Percentiles rank a stretch among this genome's conserved stretches.
These are phyloP conservation scores for Capronia americana DNA, from an alignment of 2,329 filamentous ascomycete genomes.

Conservation along the genomic window DNA sequence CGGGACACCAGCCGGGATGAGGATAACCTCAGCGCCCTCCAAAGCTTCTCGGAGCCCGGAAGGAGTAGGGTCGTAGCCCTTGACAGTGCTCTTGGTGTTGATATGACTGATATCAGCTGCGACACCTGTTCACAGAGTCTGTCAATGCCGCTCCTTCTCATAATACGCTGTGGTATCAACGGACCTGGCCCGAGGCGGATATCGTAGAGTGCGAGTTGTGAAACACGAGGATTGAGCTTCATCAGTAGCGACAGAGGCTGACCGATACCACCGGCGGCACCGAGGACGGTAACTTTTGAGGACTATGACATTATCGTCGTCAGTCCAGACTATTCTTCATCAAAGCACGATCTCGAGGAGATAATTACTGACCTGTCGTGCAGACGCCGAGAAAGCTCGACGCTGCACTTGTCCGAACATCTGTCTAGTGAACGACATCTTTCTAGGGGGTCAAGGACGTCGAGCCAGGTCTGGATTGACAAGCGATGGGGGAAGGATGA, in stretches of 20 bases:
- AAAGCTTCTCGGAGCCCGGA: slow-evolving; percentile 78
- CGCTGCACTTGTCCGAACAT: slow-evolving; percentile 66
- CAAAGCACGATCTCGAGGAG: slow-evolving; percentile 20
- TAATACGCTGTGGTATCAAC: slow-evolving; percentile 45
- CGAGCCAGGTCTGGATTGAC: slow-evolving; percentile 2
- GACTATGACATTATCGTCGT: slow-evolving; percentile 63
- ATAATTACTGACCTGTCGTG: slow-evolving; percentile 69
- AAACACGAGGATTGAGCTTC: slow-evolving; percentile 97
- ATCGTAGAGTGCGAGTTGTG: slow-evolving; percentile 95
- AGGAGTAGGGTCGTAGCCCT: slow-evolving; percentile 80
- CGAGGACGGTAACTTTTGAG: slow-evolving; percentile 97
- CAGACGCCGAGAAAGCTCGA: slow-evolving; percentile 81
- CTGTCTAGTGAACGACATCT: slow-evolving; percentile 40
- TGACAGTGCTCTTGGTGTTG: slow-evolving; percentile 97
- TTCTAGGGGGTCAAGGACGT: slow-evolving; percentile 7
- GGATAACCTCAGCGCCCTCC: slow-evolving; percentile 87
- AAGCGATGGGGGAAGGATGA: slow-evolving; percentile 8
- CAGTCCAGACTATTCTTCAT: slow-evolving; percentile 10
- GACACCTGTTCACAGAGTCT: slow-evolving; percentile 69
- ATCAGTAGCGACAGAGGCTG: slow-evolving; percentile 96
- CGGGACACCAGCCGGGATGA: slow-evolving; percentile 97
- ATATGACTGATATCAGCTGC: slow-evolving; percentile 98
- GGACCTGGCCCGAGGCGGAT: slow-evolving; percentile 91
- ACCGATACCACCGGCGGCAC: slow-evolving; percentile 96
- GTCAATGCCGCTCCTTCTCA: slow-evolving; percentile 19